Base-by-base conservation (phyloP, 1,284 basidiomycete genomes). In the Termitomyces sp. region DNA sequence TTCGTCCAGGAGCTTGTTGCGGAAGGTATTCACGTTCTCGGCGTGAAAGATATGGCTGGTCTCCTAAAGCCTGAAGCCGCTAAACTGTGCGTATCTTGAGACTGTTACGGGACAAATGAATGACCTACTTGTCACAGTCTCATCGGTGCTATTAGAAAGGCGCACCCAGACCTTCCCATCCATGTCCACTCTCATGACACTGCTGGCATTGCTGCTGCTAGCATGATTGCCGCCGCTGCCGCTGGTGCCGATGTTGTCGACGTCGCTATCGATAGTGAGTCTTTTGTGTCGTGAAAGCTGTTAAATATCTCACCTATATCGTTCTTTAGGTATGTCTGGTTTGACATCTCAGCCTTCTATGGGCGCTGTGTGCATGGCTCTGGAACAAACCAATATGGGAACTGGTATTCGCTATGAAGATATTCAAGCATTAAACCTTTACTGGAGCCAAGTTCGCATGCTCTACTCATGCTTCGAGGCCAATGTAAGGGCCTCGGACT, bases 101-200 rank as follows among this genome's bases (percentile, higher is more conserved):
- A 26, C 40, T 35, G 33, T 28, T 43, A 24, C 18, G 48, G 44
- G 30, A 52, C 34, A 57, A 30, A 38, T 33, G 14, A 19, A 30
- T 50, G 21, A 46, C 33, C 13, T n/a, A 35, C 35, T 49, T 47
- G 49, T 60, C 61, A n/a, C n/a, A 91, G 88, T 40, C 88, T 99
- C 60, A 85, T 99, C 64, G 88, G 93, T 60, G 87, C 93, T 21
- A 94, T 99, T 71, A 87, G 97, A 69, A 84, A 93, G 75, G 94
- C 91, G 65, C 91, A 98, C 74, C 97, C 97, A 37, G 93, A 98
- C 70, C 83, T 99, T 56, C 94, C 96, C 39, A 99, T 99, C 70
- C 97, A 99, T 71, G 95, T 99, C 41, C 97, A 99, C 78, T 98
- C 97, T 38, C 97, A 99, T 74, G 97, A 99, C 74, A 99, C 97